Base-by-base conservation (phyloP, 1,284 basidiomycete genomes). In the Anthracocystis panici-leucophaei region DNA sequence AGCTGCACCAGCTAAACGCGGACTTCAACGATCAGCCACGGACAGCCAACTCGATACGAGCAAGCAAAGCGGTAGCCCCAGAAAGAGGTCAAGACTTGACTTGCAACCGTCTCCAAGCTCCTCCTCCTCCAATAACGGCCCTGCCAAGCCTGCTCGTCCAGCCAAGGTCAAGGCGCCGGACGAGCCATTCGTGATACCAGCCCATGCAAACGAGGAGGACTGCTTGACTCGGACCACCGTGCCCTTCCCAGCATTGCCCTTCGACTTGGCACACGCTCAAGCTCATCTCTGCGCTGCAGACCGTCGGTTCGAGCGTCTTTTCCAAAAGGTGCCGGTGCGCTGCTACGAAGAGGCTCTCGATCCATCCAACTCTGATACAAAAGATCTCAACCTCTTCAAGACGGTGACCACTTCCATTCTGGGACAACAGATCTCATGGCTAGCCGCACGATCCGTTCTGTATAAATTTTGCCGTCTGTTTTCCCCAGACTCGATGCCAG, bases 341-440 rank as follows among this genome's bases (percentile, higher is more conserved):
- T 92, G 92, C 3, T 95, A 81, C 58, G 66, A 90, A 81, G 90
- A 94, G 80, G 87, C 79, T 16, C 60, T 63, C 7, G 71, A 82
- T 38, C 74, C 80, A n/a, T 62, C 60, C 9, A 11, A 41, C 35
- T 45, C 45, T 14, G 61, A 74, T 18, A 54, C 56, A 21, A 91
- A 92, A 78, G 87, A 87, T 33, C 75, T 83, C 42, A 79, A 84
- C 45, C 70, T 81, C 16, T 85, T 84, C 68, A 70, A 74, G 51
- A 79, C 77, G 20, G 87, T 93, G 20, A 88, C 89, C 35, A 89
- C 89, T 2, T 91, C 90, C 35, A 92, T 93, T 65, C 86, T 93
- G 3, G 92, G 91, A 0, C 93, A 95, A 85, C 94, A 97, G 85
- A 94, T 97, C 44, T 93, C 92, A 0, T 95, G 93, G 93, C 86